phyloP scores from a whole-genome alignment of 352 stramenopile genomes.

The Lagenidium sp. region DNA sequence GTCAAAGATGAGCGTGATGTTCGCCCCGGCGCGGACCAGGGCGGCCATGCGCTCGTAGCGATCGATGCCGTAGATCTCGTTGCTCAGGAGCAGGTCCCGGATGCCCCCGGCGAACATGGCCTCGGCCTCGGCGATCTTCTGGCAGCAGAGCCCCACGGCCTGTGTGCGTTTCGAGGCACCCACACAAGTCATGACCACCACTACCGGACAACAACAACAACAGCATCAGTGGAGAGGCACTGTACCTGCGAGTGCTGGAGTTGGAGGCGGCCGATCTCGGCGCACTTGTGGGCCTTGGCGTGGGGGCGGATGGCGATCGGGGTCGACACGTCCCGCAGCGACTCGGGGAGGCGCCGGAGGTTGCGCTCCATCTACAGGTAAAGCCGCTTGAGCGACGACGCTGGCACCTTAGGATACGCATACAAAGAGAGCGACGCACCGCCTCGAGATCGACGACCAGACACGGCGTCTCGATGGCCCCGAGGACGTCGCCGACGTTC shows the following conservation, averaged over 20 bases:
- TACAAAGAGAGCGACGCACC: slow-evolving; percentile 4
- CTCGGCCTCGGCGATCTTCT: slow-evolving; percentile 65
- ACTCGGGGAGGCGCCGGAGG: slow-evolving; percentile 23
- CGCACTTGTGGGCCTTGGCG: slow-evolving; percentile 67
- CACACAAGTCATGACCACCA: no score
- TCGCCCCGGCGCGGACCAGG: slow-evolving; percentile 23
- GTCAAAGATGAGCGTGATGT: slow-evolving; percentile 57
- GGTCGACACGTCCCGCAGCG: slow-evolving; percentile 13
- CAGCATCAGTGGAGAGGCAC: background rate
- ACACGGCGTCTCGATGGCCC: slow-evolving; percentile 48
- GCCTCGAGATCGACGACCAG: slow-evolving; percentile 56
- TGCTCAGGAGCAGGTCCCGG: slow-evolving; percentile 52
- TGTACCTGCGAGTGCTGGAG: slow-evolving; percentile 27
- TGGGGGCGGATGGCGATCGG: slow-evolving; percentile 47
- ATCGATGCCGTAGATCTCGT: slow-evolving; percentile 38
- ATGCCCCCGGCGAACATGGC: slow-evolving; percentile 56
- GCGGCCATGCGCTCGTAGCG: slow-evolving; percentile 45
- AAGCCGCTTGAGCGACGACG: background rate
- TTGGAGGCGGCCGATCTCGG: slow-evolving; percentile 36
- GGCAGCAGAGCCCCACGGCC: slow-evolving; percentile 48
- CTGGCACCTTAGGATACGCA: background rate
- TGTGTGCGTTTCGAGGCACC: no score
- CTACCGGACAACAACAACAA: background rate
- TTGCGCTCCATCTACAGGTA: slow-evolving; percentile 41
- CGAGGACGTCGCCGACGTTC: slow-evolving; percentile 23